phyloP scores from a whole-genome alignment of 2,329 filamentous ascomycete species.

The Colletotrichum sp. region DNA sequence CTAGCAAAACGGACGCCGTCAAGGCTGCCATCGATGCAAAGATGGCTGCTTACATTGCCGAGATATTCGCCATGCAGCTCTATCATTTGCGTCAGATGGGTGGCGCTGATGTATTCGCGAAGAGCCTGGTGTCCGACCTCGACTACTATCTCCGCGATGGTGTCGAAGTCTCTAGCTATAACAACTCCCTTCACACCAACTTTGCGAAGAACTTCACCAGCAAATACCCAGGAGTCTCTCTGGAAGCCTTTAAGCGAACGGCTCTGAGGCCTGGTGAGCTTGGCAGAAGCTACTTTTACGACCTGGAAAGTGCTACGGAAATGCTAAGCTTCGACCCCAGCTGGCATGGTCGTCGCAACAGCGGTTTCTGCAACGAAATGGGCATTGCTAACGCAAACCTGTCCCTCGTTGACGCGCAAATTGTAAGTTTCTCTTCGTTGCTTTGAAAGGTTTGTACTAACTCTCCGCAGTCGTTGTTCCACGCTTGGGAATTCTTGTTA shows the following conservation, averaged over 20 bases:
- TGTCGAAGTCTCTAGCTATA: slow-evolving; percentile 81
- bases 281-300: slow-evolving; percentile 83
- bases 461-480: slow-evolving; percentile 69
- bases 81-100: slow-evolving; percentile 83
- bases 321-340: slow-evolving; percentile 78
- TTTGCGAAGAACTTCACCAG: slow-evolving; percentile 83
- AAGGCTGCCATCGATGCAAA: slow-evolving; percentile 67
- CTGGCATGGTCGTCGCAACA: slow-evolving; percentile 72
- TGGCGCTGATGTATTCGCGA: slow-evolving; percentile 67
- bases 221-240: slow-evolving; percentile 73
- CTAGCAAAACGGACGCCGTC: slow-evolving; percentile 58
- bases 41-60: slow-evolving; percentile 81
- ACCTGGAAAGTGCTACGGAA: slow-evolving; percentile 74
- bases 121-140: slow-evolving; percentile 74
- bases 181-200: slow-evolving; percentile 83
- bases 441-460: slow-evolving; percentile 24
- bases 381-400: slow-evolving; percentile 87
- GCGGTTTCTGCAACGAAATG: slow-evolving; percentile 84
- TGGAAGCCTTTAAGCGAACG: slow-evolving; percentile 84
- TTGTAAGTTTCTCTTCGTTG: slow-evolving; percentile 57
- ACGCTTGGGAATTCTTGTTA: slow-evolving; percentile 87
- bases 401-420: slow-evolving; percentile 90
- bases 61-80: slow-evolving; percentile 89
- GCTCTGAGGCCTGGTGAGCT: slow-evolving; percentile 67
- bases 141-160: slow-evolving; percentile 82